Evolutionary conservation across 805 yeast species (phyloP).

Genomic region (Wickerhamiella domercqiae): DNA sequence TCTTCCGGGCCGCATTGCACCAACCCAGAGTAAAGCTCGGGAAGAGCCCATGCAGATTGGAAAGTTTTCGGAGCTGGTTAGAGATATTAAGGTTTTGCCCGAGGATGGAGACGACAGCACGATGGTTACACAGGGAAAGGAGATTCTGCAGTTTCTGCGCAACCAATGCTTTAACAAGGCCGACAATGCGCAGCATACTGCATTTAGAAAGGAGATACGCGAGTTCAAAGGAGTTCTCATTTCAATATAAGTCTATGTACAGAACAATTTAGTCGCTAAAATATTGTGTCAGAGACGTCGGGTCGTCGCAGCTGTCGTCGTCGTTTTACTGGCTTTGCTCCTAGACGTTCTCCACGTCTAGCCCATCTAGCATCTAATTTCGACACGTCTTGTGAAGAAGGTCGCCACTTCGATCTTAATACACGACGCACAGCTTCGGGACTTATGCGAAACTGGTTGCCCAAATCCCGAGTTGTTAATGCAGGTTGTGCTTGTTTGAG

Average conservation of each 20-base stretch:
- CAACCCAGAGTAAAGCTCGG: too few species aligned
- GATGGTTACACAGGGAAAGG: conserved; percentile 3
- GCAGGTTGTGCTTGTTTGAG: conserved; percentile 43
- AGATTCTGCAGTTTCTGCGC: neutral
- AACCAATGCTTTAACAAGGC: neutral
- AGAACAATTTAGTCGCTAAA: neutral
- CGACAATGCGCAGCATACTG: conserved; percentile 1
- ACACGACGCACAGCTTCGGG: conserved; percentile 77
- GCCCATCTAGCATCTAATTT: conserved; percentile 38
- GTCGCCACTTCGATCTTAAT: conserved; percentile 61
- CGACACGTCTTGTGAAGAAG: conserved; percentile 35
- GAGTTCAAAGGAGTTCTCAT: conserved; percentile 9
- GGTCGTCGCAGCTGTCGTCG: neutral
- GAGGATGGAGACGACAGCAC: conserved; percentile 4
- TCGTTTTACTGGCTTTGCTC: neutral
- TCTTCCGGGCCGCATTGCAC: conserved; percentile 20
- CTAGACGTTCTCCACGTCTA: conserved; percentile 30
- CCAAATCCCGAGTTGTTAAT: conserved; percentile 42
- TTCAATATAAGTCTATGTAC: neutral
- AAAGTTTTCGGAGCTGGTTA: conserved; percentile 3
- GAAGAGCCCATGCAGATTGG: too few species aligned
- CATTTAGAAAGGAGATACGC: conserved; percentile 10
- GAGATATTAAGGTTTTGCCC: conserved; percentile 1
- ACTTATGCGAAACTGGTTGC: conserved; percentile 50
- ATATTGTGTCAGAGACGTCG: neutral